These are phyloP conservation scores for Beauveria bassiana DNA, from an alignment of 2,329 filamentous ascomycete genomes.

Conservation along the genomic window DNA sequence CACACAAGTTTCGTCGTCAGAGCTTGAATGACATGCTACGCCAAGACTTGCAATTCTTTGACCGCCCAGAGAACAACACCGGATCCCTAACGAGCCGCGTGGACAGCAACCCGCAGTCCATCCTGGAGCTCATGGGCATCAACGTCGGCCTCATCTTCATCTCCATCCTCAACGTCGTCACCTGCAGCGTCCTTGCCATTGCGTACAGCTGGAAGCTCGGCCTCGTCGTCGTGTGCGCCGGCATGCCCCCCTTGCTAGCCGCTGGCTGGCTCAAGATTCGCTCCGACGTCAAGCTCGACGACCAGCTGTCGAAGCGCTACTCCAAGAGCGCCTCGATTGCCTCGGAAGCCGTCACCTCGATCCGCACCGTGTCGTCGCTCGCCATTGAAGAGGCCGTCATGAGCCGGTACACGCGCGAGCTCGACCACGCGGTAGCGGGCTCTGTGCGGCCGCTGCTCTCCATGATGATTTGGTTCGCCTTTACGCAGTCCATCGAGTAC, in stretches of 20 bases:
- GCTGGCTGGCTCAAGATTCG: slow-evolving; percentile 35
- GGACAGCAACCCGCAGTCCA: slow-evolving; percentile 28
- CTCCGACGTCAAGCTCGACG: slow-evolving; percentile 33
- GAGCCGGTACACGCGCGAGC: slow-evolving; percentile 24
- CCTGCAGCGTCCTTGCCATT: slow-evolving; percentile 31
- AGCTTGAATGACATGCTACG: slow-evolving; percentile 22
- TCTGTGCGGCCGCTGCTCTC: slow-evolving; percentile 24
- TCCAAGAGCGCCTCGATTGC: slow-evolving; percentile 35
- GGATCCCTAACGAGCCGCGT: slow-evolving; percentile 26
- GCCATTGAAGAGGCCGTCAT: slow-evolving; percentile 28
- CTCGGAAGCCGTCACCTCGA: slow-evolving; percentile 36
- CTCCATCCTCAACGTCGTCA: slow-evolving; percentile 31
- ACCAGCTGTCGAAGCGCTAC: slow-evolving; percentile 27
- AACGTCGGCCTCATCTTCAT: slow-evolving; percentile 36
- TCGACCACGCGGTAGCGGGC: slow-evolving; percentile 17
- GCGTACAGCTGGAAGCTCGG: slow-evolving; percentile 37
- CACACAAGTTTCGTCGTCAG: slow-evolving; percentile 21
- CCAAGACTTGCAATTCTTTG: slow-evolving; percentile 36
- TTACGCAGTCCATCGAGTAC: slow-evolving; percentile 30
- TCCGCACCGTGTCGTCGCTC: slow-evolving; percentile 36
- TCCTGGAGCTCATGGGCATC: slow-evolving; percentile 37
- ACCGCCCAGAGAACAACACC: slow-evolving; percentile 24
- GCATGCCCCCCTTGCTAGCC: slow-evolving; percentile 31
- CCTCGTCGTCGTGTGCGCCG: slow-evolving; percentile 34
- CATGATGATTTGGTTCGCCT: slow-evolving; percentile 29